Conservation (phyloP, 495 filamentous ascomycete species). For the Penicillium subrubescens region DNA sequence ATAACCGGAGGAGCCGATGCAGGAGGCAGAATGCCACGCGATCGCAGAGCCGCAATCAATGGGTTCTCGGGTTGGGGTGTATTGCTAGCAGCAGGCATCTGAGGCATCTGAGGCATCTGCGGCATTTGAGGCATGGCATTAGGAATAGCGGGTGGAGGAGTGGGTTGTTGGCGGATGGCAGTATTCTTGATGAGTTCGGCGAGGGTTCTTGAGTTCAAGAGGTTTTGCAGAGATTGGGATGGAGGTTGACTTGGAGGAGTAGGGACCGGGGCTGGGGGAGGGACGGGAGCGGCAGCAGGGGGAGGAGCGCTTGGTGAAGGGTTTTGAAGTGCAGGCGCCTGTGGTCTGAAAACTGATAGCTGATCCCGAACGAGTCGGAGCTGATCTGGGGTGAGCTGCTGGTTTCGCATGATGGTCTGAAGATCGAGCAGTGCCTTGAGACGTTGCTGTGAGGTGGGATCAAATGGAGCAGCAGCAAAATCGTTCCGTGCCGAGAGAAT, state of each 20-base stretch:
- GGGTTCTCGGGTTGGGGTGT: conserved; percentile 46
- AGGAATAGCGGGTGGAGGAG: conserved; percentile 38
- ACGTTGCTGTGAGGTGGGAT: conserved; percentile 71
- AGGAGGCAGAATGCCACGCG: conserved; percentile 50
- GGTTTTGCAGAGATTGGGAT: conserved; percentile 44
- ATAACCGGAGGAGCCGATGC: conserved; percentile 35
- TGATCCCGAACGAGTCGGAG: conserved; percentile 77
- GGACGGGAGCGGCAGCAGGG: background rate
- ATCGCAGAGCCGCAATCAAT: conserved; percentile 48
- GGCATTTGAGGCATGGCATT: conserved; percentile 25
- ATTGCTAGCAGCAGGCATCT: conserved; percentile 23
- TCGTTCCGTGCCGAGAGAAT: conserved; percentile 69
- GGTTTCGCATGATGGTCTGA: conserved; percentile 75
- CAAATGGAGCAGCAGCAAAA: conserved; percentile 70
- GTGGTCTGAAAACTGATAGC: conserved; percentile 64
- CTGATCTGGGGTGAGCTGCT: conserved; percentile 77
- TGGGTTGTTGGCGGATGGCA: conserved; percentile 46
- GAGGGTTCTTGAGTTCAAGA: conserved; percentile 50
- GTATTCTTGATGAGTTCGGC: conserved; percentile 53
- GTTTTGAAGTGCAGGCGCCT: conserved; percentile 23
- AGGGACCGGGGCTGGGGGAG: conserved; percentile 27
- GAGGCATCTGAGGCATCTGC: conserved; percentile 12
- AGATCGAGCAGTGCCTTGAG: conserved; percentile 86
- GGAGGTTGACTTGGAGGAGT: conserved; percentile 37
- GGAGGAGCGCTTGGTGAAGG: conserved; percentile 26